Evolutionary conservation across 2,329 filamentous ascomycete genomes (phyloP), one percentile per base, ranked within the genome.

Genomic region (Alternaria viburni): DNA sequence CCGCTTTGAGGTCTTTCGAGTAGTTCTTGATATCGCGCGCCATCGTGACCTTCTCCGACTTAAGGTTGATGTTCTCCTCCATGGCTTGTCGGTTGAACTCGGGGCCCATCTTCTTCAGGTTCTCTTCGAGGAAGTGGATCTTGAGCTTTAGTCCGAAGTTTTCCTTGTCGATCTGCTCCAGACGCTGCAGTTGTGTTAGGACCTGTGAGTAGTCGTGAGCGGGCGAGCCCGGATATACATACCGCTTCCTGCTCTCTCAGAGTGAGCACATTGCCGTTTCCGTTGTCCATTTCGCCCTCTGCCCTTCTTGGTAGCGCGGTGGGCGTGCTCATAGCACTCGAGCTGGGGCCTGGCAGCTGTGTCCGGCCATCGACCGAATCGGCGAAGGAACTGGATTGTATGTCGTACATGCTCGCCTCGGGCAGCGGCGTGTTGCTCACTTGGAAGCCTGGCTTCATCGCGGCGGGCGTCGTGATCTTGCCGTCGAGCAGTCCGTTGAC

Each of bases 151-250:
- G 85, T 23, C 93, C 93, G 77, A 98, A 99, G 77, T 99, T 99
- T 77, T 98, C 96, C 83, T 99, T 99, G 77, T 97, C 93, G 72
- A 99, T 95, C 76, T 92, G 92, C 82, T 97, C 93, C 71, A 99
- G 95, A 69, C 89, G 88, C 85, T 88, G 55, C 26, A n/a, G 15
- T 12, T 52, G 12, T 32, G n/a, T 69, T 57, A 67, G 66, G 11
- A 32, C 13, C 21, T 19, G 9, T 10, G 6, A 28, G 12, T 32
- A 21, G 28, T 12, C 10, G 19, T 21, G 32, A 7, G 9, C 19
- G 23, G 26, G 28, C 26, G n/a, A 36, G 15, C 26, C 15, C 3
- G 4, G 13, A 36, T 44, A 17, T 49, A 78, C 83, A 64, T 74
- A 96, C 91, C 71, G 93, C 93, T 81, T 98, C 96, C 80, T 99